Evolutionary conservation across 805 yeast genomes (phyloP).

Genomic region (Sungouiella thailandica): DNA sequence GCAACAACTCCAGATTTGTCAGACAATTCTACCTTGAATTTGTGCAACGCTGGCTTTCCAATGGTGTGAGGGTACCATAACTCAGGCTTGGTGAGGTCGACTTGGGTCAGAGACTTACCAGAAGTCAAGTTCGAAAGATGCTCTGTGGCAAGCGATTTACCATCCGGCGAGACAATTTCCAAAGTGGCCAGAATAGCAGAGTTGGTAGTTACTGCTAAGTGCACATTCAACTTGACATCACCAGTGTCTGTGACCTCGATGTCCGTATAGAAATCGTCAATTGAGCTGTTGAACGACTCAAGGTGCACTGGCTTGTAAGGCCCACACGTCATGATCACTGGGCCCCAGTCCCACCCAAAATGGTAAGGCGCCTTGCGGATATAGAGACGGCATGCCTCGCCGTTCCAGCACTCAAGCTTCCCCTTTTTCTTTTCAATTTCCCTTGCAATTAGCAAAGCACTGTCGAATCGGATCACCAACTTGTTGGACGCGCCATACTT

Average conservation of each 20-base stretch:
- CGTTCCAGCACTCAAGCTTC: slow-evolving; percentile 31
- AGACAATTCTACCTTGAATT: slow-evolving; percentile 12
- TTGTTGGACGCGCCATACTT: slow-evolving; percentile 20
- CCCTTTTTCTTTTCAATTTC: slow-evolving; percentile 28
- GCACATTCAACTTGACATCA: slow-evolving; percentile 8
- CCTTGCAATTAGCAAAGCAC: slow-evolving; percentile 33
- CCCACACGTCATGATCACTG: slow-evolving; percentile 40
- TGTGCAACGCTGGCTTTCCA: slow-evolving; percentile 34
- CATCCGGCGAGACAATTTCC: slow-evolving; percentile 12
- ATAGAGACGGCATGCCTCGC: slow-evolving; percentile 40
- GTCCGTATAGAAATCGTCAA: slow-evolving; percentile 16
- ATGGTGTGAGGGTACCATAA: slow-evolving; percentile 40
- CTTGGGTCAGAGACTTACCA: neutral
- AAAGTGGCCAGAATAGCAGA: slow-evolving; percentile 1
- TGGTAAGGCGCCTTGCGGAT: slow-evolving; percentile 51
- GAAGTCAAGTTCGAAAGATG: neutral
- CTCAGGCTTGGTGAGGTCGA: slow-evolving; percentile 21
- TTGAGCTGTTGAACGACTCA: slow-evolving; percentile 13
- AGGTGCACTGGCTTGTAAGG: slow-evolving; percentile 36
- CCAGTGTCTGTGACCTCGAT: slow-evolving; percentile 4
- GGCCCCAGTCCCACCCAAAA: slow-evolving; percentile 60
- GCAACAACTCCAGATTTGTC: slow-evolving; percentile 3
- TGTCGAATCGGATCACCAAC: slow-evolving; percentile 31
- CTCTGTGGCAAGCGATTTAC: neutral
- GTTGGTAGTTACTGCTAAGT: neutral